Base-by-base conservation (phyloP, 2,329 filamentous ascomycete species). In the Cladosporium halotolerans region DNA sequence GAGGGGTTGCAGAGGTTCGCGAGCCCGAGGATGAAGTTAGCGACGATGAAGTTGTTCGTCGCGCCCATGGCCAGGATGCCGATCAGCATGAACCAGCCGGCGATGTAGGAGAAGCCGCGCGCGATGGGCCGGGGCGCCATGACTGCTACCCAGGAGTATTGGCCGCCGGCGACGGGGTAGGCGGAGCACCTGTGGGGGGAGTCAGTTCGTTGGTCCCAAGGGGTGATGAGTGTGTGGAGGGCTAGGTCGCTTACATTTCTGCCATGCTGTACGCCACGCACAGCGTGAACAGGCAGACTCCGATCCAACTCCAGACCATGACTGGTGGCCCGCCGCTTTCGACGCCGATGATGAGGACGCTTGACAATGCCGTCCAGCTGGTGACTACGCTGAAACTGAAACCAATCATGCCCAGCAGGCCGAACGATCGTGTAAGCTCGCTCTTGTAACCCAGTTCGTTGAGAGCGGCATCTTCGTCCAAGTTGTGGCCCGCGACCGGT, bases 321-420 rank as follows among this genome's bases (percentile, higher is more conserved):
- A 82, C 78, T 0, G 79, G 77, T 3, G 79, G 78, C 1, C 79
- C 79, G 11, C 79, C 79, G 34, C 77, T 73, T 53, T 74, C 74
- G 9, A 80, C 75, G 5, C 79, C 80, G 32, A 81, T 73, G 48
- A 79, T 78, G 40, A 83, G 72, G 0, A 80, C 77, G 34, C 79
- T 79, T 43, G 74, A 75, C 2, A 82, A 65, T 3, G 79, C 79
- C 32, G 76, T 79, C 79, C 79, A 82, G 62, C 71, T 77, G 32
- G 79, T 81, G 41, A 83, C 77, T 43, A 82, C 78, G 53, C 73
- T 76, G 64, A 83, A 82, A 43, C 73, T 76, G 66, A 83, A 82
- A 1, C 78, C 79, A 33, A 82, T 72, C 77, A 82, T 82, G 34
- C 79, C 78, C 28, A 81, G 58, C 5, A 81, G 64, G 9, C 76